Base-by-base conservation (phyloP, 1,139 yeast species). In the Yamadazyma atmosphaerica region DNA sequence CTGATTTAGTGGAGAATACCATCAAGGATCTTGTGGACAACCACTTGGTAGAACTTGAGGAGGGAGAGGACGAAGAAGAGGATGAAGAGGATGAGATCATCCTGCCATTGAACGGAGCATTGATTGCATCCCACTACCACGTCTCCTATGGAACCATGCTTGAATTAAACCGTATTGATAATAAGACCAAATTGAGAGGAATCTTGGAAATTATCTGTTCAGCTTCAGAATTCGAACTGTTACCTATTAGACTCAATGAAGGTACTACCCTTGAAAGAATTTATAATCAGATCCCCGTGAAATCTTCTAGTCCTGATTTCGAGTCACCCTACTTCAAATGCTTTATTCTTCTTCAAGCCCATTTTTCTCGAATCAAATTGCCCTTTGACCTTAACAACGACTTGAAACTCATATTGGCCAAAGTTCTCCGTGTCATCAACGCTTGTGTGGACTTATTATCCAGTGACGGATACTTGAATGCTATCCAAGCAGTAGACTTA, bases 401-500 rank as follows among this genome's bases (percentile, higher is more conserved):
- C 55, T 77, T 81, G 54, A 61, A 65, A 26, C 25, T 55, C 2
- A 72, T 89, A 2, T 56, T 89, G 13, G 63, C 65, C 21, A 73
- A 63, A 34, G 60, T 78, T 0, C 46, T 83, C 33, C 68, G 67
- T 3, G 55, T 89, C 23, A 61, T 87, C 8, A 72, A 80, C 48
- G 88, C 92, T 0, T 67, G 81, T 41, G 82, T 87, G 21, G 97
- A 92, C 57, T 66, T 83, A 1, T 63, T 89, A 32, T 81, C 96
- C 0, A 79, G 90, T 46, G 90, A 87, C 42, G 97, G 98, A 0
- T 70, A 73, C 46, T 62, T 90, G 52, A 86, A 81, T 56, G 89
- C 96, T 0, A 71, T 88, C 47, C 74, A 76, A 38, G 94, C 89
- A 0, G 87, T 92, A 86, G 98, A 92, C 56, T 58, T 90, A 40